These are phyloP conservation scores for Kuraishia ogatae DNA, from an alignment of 805 yeast species.

Conservation along the genomic window DNA sequence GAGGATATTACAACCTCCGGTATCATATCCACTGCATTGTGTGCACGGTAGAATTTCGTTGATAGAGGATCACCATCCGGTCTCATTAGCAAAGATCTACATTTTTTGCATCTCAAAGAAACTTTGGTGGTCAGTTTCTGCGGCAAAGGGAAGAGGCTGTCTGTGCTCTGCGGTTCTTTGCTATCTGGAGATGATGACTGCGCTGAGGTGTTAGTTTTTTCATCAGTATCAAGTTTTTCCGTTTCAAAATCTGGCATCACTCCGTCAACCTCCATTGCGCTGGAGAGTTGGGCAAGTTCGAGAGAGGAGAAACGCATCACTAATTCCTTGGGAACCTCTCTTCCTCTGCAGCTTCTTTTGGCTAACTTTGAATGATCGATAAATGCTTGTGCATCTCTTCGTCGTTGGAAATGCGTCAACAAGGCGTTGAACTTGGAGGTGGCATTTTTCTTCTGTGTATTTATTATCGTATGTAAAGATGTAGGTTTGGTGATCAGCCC, in stretches of 20 bases:
- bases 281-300: background rate
- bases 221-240: constrained; percentile 5
- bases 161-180: background rate
- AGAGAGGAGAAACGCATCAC: background rate
- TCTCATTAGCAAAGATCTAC: constrained; percentile 10
- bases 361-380: background rate
- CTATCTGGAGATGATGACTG: constrained; percentile 4
- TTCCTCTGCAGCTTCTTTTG: background rate
- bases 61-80: constrained; percentile 14
- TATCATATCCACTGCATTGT: constrained; percentile 12
- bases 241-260: background rate
- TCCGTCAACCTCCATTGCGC: background rate
- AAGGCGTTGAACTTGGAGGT: constrained; percentile 7
- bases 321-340: background rate
- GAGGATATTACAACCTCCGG: constrained; percentile 13
- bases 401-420: constrained; percentile 6
- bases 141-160: constrained; percentile 10
- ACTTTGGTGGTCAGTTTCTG: constrained; percentile 10
- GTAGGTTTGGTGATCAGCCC: constrained; percentile 30
- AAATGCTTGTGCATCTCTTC: background rate
- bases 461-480: constrained; percentile 24
- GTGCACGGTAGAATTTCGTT: constrained; percentile 8
- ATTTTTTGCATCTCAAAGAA: constrained; percentile 12
- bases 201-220: constrained; percentile 9
- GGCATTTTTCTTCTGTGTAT: constrained; percentile 6